Base-by-base conservation (phyloP, 768 basidiomycete species). In the Strobilomyces dryophilus region DNA sequence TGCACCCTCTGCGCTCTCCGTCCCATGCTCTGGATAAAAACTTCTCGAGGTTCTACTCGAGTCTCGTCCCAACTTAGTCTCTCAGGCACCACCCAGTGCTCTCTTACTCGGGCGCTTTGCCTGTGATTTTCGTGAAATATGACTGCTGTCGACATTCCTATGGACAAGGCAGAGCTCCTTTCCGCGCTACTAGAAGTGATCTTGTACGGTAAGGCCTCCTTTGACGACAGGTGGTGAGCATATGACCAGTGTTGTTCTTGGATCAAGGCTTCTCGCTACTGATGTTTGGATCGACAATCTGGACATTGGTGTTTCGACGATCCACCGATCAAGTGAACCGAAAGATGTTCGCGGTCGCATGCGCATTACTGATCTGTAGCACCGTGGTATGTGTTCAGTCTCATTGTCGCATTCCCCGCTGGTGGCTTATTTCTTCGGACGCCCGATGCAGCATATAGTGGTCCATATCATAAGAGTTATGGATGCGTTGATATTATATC, bases 191-290 rank as follows among this genome's bases (percentile, higher is more conserved):
- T 60, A 15, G 54, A 59, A 55, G 43, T 34, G 9, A 42, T 55
- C 27, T 48, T 60, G 34, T 55, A 55, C 43, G 59, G 59, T 58
- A 35, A n/a, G n/a, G n/a, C n/a, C n/a, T n/a, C n/a, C n/a, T n/a
- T n/a, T n/a, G n/a, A n/a, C n/a, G n/a, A n/a, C n/a, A n/a, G n/a
- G n/a, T n/a, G n/a, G n/a, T n/a, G n/a, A n/a, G n/a, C n/a, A n/a
- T n/a, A n/a, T n/a, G n/a, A n/a, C n/a, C n/a, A n/a, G n/a, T n/a
- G n/a, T n/a, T n/a, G n/a, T n/a, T n/a, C n/a, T n/a, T n/a, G n/a
- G n/a, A n/a, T n/a, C n/a, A n/a, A 71, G 70, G 69, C 3, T 70
- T 70, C 55, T 71, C 68, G 2, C 10, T 70, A 11, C 39, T 70
- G n/a, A 70, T 71, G 70, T 71, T 68, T 48, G 61, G 64, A 6